These are phyloP conservation scores for Fonsecaea pedrosoi DNA, from an alignment of 2,329 filamentous ascomycete species.

Conservation along the genomic window DNA sequence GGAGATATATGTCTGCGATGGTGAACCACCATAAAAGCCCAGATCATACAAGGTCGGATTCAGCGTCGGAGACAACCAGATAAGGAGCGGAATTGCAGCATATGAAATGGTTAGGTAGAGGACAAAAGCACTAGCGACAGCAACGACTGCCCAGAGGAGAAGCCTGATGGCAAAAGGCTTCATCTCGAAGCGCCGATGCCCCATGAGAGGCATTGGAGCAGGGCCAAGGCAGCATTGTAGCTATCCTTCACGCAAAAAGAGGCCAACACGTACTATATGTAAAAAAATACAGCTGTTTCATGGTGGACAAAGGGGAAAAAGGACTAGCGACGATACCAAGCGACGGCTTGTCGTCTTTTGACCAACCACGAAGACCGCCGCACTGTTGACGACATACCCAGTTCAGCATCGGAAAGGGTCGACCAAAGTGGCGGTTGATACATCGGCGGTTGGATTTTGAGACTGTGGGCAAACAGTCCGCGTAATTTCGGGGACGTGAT, in stretches of 20 bases:
- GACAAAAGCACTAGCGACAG: slow-evolving; percentile 3
- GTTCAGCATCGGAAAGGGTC: neutral
- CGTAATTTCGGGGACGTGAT: slow-evolving; percentile 3
- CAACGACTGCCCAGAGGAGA: slow-evolving; percentile 11
- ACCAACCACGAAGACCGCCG: neutral
- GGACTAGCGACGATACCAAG: neutral
- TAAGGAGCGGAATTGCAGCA: slow-evolving; percentile 21
- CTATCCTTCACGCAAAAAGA: neutral
- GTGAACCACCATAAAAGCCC: slow-evolving; percentile 31
- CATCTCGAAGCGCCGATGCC: slow-evolving; percentile 14
- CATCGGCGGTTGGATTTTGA: neutral
- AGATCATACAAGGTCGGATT: slow-evolving; percentile 29
- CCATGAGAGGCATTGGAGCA: slow-evolving; percentile 10
- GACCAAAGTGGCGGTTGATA: neutral
- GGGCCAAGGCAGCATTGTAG: slow-evolving; percentile 12
- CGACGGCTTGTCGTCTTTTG: neutral
- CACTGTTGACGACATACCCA: neutral
- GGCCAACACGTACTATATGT: slow-evolving; percentile 15
- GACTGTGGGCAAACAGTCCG: neutral
- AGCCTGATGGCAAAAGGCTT: slow-evolving; percentile 16
- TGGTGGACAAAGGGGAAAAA: neutral
- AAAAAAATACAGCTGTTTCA: neutral
- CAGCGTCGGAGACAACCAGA: slow-evolving; percentile 28
- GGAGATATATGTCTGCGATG: slow-evolving; percentile 30
- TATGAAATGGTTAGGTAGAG: slow-evolving; percentile 21